Conservation (phyloP, 345 rosid genomes). For the Gynandropsis gynandra region DNA sequence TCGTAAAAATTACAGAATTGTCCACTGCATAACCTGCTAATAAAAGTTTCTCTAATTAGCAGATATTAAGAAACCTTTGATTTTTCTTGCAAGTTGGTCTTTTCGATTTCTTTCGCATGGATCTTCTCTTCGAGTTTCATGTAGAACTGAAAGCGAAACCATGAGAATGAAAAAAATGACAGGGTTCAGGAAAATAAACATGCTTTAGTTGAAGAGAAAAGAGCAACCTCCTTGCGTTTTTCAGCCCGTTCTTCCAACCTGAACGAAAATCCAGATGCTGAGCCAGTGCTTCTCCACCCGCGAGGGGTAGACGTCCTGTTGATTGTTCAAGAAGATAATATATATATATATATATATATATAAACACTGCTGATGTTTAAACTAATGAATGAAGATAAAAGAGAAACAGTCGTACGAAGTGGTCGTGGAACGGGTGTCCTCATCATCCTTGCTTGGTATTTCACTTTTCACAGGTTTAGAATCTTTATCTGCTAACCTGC, state of each 20-base stretch:
- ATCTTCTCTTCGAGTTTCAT: slow-evolving; percentile 91
- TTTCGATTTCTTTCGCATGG: slow-evolving; percentile 83
- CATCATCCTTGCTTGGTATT: slow-evolving; percentile 56
- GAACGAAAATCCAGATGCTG: slow-evolving; percentile 74
- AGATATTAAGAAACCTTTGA: slow-evolving; percentile 53
- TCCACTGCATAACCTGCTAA: background rate
- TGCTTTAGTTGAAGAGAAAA: background rate
- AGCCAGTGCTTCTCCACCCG: slow-evolving; percentile 45
- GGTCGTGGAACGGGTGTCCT: slow-evolving; percentile 62
- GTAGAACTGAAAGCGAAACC: slow-evolving; percentile 49
- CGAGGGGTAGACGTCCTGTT: slow-evolving; percentile 55
- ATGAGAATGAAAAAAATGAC: background rate
- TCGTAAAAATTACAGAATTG: slow-evolving; percentile 1
- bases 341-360: background rate
- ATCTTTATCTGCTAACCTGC: slow-evolving; percentile 46
- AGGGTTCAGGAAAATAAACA: slow-evolving; percentile 6
- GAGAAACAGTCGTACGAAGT: slow-evolving; percentile 54
- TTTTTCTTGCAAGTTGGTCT: slow-evolving; percentile 66
- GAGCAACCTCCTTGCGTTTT: slow-evolving; percentile 75
- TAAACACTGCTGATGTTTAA: background rate
- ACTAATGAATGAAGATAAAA: slow-evolving; percentile 4
- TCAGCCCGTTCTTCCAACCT: slow-evolving; percentile 96
- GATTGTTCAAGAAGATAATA: slow-evolving; percentile 14
- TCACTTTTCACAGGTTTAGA: slow-evolving; percentile 36
- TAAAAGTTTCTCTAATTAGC: background rate